These are phyloP conservation scores for Xerocomus nothofagi DNA, from an alignment of 1,284 basidiomycete species.

Conservation along the genomic window DNA sequence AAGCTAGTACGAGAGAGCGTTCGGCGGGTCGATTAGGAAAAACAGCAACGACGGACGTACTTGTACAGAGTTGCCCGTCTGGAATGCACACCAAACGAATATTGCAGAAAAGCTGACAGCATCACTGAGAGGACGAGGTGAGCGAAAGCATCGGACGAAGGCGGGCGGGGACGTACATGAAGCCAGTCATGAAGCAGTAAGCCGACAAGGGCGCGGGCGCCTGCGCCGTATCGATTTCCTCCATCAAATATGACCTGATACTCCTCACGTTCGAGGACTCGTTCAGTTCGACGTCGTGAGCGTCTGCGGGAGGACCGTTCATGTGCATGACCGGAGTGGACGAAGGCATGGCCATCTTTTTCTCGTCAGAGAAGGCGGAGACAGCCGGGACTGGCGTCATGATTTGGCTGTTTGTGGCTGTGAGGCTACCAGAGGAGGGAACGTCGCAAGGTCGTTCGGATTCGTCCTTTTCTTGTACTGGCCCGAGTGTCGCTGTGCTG, in stretches of 20 bases:
- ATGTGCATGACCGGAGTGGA: not conserved
- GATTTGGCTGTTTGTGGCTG: not conserved
- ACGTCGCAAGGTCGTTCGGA: not conserved
- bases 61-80: conserved; percentile 75
- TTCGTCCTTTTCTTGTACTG: conserved; percentile 12
- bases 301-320: not conserved
- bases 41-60: conserved; percentile 37
- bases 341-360: not conserved
- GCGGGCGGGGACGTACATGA: conserved; percentile 52
- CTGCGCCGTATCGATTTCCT: conserved; percentile 62
- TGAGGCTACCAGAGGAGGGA: not conserved
- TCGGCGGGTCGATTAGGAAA: not conserved
- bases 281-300: conserved; percentile 15
- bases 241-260: conserved; percentile 34
- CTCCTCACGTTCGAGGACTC: conserved; percentile 7
- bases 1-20: conserved; percentile 44
- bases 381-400: conserved; percentile 2
- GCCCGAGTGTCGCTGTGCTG: conserved; percentile 12
- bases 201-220: conserved; percentile 63
- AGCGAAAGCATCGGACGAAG: not conserved
- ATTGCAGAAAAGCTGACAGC: conserved; percentile 77
- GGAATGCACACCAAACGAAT: conserved; percentile 87
- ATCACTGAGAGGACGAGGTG: conserved; percentile 45
- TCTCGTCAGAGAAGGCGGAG: not conserved
- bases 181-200: conserved; percentile 87